Conservation (phyloP, 23 red algal species). For the Chondrus crispus region DNA sequence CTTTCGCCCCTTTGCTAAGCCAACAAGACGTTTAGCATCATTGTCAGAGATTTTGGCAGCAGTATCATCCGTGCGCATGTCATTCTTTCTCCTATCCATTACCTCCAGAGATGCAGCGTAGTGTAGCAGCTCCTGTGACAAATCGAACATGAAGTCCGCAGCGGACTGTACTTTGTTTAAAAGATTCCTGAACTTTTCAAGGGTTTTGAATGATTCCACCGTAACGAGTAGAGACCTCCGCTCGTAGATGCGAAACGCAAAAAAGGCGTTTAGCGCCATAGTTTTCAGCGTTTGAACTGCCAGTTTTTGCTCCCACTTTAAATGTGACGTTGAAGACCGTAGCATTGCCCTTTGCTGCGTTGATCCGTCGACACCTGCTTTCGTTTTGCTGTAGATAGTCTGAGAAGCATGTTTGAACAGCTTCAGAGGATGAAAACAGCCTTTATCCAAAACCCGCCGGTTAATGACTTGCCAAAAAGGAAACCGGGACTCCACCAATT, state of each 20-base stretch:
- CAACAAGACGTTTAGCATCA: not conserved
- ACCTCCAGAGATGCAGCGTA: not conserved
- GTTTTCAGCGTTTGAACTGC: not conserved
- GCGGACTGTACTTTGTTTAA: not conserved
- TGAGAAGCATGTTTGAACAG: not conserved
- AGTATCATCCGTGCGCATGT: not conserved
- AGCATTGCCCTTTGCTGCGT: not conserved
- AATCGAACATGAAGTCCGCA: not conserved
- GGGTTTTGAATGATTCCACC: not conserved
- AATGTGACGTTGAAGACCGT: not conserved
- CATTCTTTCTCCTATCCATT: not conserved
- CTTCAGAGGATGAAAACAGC: not conserved
- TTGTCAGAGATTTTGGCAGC: not conserved
- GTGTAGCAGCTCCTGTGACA: not conserved
- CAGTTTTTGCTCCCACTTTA: conserved; percentile 6
- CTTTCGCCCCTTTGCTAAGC: not conserved
- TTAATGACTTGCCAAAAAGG: not conserved
- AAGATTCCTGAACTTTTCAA: not conserved
- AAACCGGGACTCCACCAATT: not conserved
- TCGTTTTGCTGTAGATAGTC: not conserved
- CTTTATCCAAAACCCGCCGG: not conserved
- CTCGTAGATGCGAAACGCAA: not conserved
- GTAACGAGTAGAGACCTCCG: not conserved
- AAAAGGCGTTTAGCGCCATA: not conserved
- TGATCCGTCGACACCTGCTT: not conserved